Evolutionary conservation across 805 yeast species (phyloP), one percentile per base, ranked within the genome.

Genomic region (Candida nitratophila): DNA sequence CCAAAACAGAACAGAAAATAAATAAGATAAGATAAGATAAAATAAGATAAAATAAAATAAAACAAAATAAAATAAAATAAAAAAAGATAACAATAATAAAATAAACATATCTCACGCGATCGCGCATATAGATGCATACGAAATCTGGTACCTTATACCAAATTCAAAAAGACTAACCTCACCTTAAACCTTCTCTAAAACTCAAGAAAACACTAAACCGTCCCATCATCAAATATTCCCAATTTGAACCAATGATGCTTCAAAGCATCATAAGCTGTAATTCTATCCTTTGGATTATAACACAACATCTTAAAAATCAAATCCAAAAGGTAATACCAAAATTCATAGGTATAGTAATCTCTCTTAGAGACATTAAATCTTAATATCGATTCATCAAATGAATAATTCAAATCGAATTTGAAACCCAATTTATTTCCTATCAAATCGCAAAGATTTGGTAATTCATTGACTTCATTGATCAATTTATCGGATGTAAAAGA

Each of bases 271-370:
- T 71, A 69, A n/a, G 78, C 81, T 3, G 73, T 70, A 31, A 76
- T 66, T 50, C 83, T 59, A 48, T 69, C 68, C 17, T 66, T 58
- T 0, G 83, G 81, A 52, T 75, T 73, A 52, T 73, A 76, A 14
- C 66, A 68, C 39, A 77, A 64, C 47, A 76, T 62, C 46, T 66
- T 67, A 41, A 71, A 76, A 40, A 77, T 61, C 50, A 77, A 64
- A 54, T 77, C 81, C 37, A 59, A 51, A 60, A 89, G 89, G 63
- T 75, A 76, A 69, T 77, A 84, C 96, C 97, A 90, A 62, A 88
- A 88, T 38, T 77, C 72, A 59, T 83, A 83, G 44, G 80, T 77
- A 29, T 82, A 81, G 61, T 70, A 60, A 64, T 81, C 70, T 53
- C 64, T 19, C 21, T 51, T 51, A 11, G 51, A 40, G 10, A 60